Evolutionary conservation across 1,284 basidiomycete genomes (phyloP).

Genomic region (Puccinia novopanici): DNA sequence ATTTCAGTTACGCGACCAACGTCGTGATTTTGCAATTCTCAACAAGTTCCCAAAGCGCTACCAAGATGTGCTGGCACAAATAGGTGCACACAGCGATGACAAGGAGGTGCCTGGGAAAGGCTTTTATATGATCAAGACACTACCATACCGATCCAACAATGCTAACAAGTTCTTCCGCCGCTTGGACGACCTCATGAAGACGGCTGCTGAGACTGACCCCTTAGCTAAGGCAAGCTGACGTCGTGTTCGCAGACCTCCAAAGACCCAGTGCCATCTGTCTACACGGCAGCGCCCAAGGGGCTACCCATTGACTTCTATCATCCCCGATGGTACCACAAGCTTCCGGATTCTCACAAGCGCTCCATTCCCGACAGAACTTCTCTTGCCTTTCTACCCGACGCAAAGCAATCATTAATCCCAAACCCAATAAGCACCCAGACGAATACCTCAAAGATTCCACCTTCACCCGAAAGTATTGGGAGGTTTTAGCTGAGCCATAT

Average conservation of each 20-base stretch:
- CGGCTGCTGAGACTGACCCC: neutral
- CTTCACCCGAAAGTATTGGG: slow-evolving; percentile 15
- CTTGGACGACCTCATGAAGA: slow-evolving; percentile 19
- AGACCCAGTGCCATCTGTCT: neutral
- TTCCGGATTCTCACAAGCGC: neutral
- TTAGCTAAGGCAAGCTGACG: neutral
- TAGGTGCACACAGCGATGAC: slow-evolving; percentile 35
- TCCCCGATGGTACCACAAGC: slow-evolving; percentile 21
- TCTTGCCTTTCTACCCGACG: slow-evolving; percentile 14
- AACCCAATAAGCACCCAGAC: neutral
- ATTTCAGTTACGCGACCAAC: slow-evolving; percentile 12
- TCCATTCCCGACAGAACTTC: neutral
- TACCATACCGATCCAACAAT: slow-evolving; percentile 18
- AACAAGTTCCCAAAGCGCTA: slow-evolving; percentile 34
- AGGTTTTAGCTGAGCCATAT: slow-evolving; percentile 18
- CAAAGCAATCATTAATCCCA: slow-evolving; percentile 6
- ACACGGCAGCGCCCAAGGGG: neutral
- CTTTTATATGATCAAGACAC: slow-evolving; percentile 34
- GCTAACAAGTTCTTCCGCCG: slow-evolving; percentile 22
- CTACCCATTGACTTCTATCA: slow-evolving; percentile 32
- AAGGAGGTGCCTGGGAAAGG: slow-evolving; percentile 3
- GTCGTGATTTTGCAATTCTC: slow-evolving; percentile 1
- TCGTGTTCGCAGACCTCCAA: slow-evolving; percentile 14
- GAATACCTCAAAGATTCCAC: neutral
- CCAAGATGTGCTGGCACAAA: slow-evolving; percentile 2